Percentiles rank a stretch among this genome's conserved stretches.
Evolutionary conservation across 768 basidiomycete genomes (phyloP).

Genomic region (Rhodosporidiobolus odoratus): DNA sequence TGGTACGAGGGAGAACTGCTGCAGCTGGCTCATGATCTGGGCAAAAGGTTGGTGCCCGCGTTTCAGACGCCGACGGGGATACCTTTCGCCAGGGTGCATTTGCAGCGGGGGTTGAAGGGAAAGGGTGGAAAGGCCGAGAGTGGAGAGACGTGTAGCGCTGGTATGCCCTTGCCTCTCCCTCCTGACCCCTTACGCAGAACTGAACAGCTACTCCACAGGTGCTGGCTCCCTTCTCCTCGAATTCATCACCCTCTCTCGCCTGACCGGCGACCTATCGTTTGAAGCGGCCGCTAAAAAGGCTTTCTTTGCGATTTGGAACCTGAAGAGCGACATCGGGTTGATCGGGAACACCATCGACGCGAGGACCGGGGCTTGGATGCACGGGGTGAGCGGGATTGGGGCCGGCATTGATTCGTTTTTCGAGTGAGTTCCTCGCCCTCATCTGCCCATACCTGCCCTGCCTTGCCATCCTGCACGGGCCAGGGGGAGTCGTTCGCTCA

Average conservation of each 20-base stretch:
- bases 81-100: slow-evolving; percentile 75
- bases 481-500: too few species aligned
- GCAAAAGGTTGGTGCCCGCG: slow-evolving; percentile 76
- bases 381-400: slow-evolving; percentile 64
- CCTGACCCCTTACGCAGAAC: too few species aligned
- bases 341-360: slow-evolving; percentile 85
- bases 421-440: slow-evolving; percentile 52
- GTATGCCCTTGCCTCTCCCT: slow-evolving; percentile 16
- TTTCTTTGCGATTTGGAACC: slow-evolving; percentile 90
- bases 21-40: slow-evolving; percentile 76
- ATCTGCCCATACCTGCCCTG: background rate
- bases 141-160: slow-evolving; percentile 28
- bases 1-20: slow-evolving; percentile 77
- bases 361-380: slow-evolving; percentile 41
- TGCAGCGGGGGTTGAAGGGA: slow-evolving; percentile 31
- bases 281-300: slow-evolving; percentile 84
- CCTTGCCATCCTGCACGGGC: background rate
- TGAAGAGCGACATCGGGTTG: slow-evolving; percentile 72
- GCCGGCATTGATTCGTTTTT: slow-evolving; percentile 95
- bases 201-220: too few species aligned
- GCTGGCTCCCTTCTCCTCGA: slow-evolving; percentile 90
- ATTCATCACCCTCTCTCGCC: slow-evolving; percentile 82
- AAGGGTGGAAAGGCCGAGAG: slow-evolving; percentile 25
- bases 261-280: slow-evolving; percentile 83
- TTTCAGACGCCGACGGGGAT: slow-evolving; percentile 86